Base-by-base conservation (phyloP, 2,329 filamentous ascomycete species). In the Bertia moriformis region DNA sequence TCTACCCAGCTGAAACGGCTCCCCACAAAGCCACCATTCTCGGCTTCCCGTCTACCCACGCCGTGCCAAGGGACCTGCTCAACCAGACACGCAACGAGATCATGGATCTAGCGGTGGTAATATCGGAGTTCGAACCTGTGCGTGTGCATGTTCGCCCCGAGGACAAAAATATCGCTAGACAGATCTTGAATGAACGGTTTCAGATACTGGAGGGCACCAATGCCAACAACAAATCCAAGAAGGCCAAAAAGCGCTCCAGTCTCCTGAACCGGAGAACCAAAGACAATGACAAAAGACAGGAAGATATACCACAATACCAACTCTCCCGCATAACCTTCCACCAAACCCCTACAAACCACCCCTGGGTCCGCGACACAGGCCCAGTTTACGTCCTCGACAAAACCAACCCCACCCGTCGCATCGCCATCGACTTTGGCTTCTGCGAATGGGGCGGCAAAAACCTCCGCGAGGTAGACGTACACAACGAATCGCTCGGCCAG, bases 91-190 rank as follows among this genome's bases (percentile, higher is more conserved):
- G 46, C 37, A 43, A 19, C 14, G 51, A 54, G 33, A 53, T 54
- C 30, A 43, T 51, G 18, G 42, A 45, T 24, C 42, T 54, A 19
- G 52, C 49, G n/a, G 43, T 41, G 7, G 44, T 51, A 19, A 52
- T 54, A 38, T 47, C 52, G 4, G 18, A 19, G 10, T 56, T 56
- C 39, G 54, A 56, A 38, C 52, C 51, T 4, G 54, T 56, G 7
- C 50, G 48, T 4, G 42, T 56, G 1, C 49, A 53, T 40, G 38
- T 45, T n/a, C 45, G 49, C 4, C 46, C 48, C 4, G 50, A 52
- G 37, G 48, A 53, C 14, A 39, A 43, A 13, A 24, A 7, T 10
- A n/a, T n/a, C 22, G 22, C 22, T n/a, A n/a, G n/a, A n/a, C n/a
- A n/a, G n/a, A n/a, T n/a, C n/a, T n/a, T n/a, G n/a, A n/a, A n/a